A percentile compares a stretch with the other conserved stretches of the same genome.
These are phyloP conservation scores for Penicillium sp. DNA, from an alignment of 2,329 filamentous ascomycete genomes.

Conservation along the genomic window DNA sequence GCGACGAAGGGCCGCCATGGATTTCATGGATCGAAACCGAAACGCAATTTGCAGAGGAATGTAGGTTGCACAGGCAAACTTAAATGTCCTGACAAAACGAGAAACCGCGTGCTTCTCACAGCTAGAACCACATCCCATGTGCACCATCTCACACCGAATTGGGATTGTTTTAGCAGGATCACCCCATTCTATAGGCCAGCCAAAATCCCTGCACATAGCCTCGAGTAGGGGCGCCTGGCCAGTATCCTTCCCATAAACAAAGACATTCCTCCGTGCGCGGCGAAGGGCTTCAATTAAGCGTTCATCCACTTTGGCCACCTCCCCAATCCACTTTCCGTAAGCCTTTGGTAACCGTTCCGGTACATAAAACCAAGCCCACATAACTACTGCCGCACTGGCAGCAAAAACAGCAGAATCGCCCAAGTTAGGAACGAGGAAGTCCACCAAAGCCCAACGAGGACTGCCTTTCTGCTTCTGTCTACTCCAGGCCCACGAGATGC, in stretches of 20 bases:
- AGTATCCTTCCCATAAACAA: slow-evolving; percentile 75
- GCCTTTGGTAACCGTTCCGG: slow-evolving; percentile 71
- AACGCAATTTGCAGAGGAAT: slow-evolving; percentile 74
- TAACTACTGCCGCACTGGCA: slow-evolving; percentile 73
- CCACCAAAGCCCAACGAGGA: slow-evolving; percentile 40
- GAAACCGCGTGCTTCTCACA: slow-evolving; percentile 73
- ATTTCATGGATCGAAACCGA: slow-evolving; percentile 57
- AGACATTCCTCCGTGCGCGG: slow-evolving; percentile 64
- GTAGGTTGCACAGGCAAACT: slow-evolving; percentile 77
- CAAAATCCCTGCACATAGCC: slow-evolving; percentile 73
- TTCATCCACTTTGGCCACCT: slow-evolving; percentile 74
- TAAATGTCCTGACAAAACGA: slow-evolving; percentile 72
- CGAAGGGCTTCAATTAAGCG: slow-evolving; percentile 77
- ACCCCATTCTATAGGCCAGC: slow-evolving; percentile 71
- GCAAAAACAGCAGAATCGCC: slow-evolving; percentile 76
- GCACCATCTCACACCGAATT: slow-evolving; percentile 82
- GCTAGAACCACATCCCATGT: slow-evolving; percentile 75
- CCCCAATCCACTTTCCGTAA: slow-evolving; percentile 82
- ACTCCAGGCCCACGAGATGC: slow-evolving; percentile 65
- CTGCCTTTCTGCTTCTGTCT: slow-evolving; percentile 38
- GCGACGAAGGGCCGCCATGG: slow-evolving; percentile 49
- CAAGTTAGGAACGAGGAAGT: slow-evolving; percentile 48
- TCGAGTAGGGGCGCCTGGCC: slow-evolving; percentile 71
- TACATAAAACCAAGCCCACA: slow-evolving; percentile 88
- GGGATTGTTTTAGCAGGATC: slow-evolving; percentile 72